Conservation (phyloP, 441 rosid genomes). For the Pelargonium myrrhifolium region DNA sequence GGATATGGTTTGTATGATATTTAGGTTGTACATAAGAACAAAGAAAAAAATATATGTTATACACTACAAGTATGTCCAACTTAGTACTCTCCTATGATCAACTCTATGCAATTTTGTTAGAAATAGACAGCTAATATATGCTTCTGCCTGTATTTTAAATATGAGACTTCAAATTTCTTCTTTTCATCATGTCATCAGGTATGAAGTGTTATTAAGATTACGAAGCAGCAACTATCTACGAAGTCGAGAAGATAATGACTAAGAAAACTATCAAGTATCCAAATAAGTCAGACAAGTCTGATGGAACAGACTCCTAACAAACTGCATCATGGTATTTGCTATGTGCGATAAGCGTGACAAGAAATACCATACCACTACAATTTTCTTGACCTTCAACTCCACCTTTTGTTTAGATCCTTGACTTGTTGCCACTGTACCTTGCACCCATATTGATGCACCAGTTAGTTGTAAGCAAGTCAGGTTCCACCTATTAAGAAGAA, state of each 20-base stretch:
- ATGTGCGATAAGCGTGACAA: conserved; percentile 10
- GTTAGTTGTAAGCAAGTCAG: conserved; percentile 65
- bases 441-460: conserved; percentile 83
- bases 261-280: not conserved
- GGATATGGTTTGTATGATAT: not conserved
- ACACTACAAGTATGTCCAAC: not conserved
- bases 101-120: not conserved
- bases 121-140: not conserved
- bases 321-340: not conserved
- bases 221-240: not conserved
- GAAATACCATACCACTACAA: conserved; percentile 49
- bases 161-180: not conserved
- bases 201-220: conserved; percentile 4
- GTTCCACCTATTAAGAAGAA: conserved; percentile 56
- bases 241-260: not conserved
- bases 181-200: conserved; percentile 3
- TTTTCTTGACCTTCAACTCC: conserved; percentile 70
- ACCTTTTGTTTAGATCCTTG: conserved; percentile 86
- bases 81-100: not conserved
- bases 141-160: not conserved
- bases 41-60: no score
- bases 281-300: not conserved
- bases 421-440: conserved; percentile 70
- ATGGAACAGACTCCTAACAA: not conserved
- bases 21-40: not conserved